Conservation (phyloP, 345 rosid genomes). For the Clausena lansium region DNA sequence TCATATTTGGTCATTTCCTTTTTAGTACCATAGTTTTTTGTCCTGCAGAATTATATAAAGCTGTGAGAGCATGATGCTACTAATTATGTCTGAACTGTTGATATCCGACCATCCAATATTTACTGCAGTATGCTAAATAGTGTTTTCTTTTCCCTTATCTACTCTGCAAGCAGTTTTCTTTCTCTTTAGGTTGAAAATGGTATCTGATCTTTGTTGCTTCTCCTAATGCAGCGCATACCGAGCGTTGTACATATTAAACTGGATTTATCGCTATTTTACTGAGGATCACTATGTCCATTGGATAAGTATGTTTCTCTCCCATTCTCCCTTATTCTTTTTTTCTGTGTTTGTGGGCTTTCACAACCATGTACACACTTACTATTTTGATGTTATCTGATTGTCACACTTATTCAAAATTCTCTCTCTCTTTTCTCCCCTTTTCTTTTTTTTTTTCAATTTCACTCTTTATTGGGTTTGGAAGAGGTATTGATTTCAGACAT, state of each 20-base stretch:
- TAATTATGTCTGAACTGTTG: not conserved
- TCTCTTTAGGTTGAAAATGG: not conserved
- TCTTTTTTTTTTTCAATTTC: no score
- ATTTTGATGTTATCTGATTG: not conserved
- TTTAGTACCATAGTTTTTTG: not conserved
- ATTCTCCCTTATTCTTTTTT: conserved; percentile 2
- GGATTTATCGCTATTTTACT: conserved; percentile 76
- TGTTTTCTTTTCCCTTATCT: not conserved
- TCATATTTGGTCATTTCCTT: not conserved
- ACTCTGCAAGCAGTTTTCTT: not conserved
- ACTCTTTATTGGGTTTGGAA: not conserved
- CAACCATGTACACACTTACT: not conserved
- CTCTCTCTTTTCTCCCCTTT: not conserved
- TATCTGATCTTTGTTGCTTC: not conserved
- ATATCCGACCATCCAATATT: not conserved
- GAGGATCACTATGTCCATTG: conserved; percentile 65
- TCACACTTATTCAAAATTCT: not conserved
- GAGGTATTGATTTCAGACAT: not conserved
- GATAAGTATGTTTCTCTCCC: conserved; percentile 60
- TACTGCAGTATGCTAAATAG: not conserved
- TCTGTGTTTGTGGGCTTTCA: not conserved
- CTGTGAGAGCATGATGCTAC: not conserved
- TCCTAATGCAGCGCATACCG: conserved; percentile 60
- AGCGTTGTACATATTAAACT: conserved; percentile 66
- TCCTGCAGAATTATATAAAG: not conserved